Conservation (phyloP, 2,329 filamentous ascomycete species). For the Verticillium klebahnii region DNA sequence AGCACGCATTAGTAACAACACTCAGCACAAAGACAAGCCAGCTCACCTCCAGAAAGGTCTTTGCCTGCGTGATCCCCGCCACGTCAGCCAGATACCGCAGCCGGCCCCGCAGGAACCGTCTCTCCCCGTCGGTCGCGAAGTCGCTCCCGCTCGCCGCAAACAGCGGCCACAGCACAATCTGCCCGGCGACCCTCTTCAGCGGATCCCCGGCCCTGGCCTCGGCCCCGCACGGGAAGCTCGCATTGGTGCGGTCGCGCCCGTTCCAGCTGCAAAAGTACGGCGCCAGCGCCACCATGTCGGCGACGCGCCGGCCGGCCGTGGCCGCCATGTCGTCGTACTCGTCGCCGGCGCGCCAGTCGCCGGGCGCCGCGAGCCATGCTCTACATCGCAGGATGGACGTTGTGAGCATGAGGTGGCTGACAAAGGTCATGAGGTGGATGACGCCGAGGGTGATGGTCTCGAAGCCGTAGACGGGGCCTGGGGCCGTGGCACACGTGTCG, state of each 20-base stretch:
- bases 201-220: conserved; percentile 6
- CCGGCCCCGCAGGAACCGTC: conserved; percentile 11
- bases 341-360: conserved; percentile 5
- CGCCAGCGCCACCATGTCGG: conserved; percentile 12
- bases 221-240: conserved; percentile 13
- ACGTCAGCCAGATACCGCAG: conserved; percentile 14
- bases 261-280: conserved; percentile 16
- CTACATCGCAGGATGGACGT: conserved; percentile 16
- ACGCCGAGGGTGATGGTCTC: conserved; percentile 13
- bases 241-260: conserved; percentile 8
- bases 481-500: conserved; percentile 3
- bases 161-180: conserved; percentile 14
- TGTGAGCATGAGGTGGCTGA: conserved; percentile 16
- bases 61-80: conserved; percentile 16
- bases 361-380: conserved; percentile 15
- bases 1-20: not conserved
- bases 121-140: conserved; percentile 15
- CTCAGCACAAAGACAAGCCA: not conserved
- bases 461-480: conserved; percentile 15
- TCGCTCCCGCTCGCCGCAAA: conserved; percentile 14
- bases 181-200: conserved; percentile 14
- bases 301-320: conserved; percentile 11
- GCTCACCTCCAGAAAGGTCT: conserved; percentile 14
- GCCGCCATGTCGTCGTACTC: conserved; percentile 13
- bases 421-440: conserved; percentile 15